These are phyloP conservation scores for Spergularia bocconei DNA, from an alignment of 148 eudicot species.

Conservation along the genomic window DNA sequence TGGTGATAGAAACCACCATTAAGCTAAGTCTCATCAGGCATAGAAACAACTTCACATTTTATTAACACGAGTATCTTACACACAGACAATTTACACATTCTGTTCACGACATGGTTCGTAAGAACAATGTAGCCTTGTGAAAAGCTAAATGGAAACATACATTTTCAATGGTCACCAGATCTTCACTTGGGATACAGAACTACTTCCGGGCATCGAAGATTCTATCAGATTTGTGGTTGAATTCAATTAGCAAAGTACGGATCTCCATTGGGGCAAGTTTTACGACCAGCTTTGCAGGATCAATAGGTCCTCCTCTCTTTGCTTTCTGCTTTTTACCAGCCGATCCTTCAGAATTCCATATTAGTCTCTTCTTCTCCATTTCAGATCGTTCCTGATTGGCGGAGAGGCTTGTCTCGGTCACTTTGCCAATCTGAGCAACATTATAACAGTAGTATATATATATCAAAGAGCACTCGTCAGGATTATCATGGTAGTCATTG, in stretches of 20 bases:
- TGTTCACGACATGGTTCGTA: neutral
- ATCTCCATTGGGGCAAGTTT: conserved; percentile 94
- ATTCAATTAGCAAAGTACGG: conserved; percentile 69
- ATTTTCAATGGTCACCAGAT: neutral
- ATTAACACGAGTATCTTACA: neutral
- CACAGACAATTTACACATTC: neutral
- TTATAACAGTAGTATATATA: neutral
- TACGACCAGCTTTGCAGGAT: conserved; percentile 58
- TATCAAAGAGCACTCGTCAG: neutral
- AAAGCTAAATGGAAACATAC: neutral
- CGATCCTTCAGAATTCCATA: conserved; percentile 67
- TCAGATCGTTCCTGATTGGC: conserved; percentile 85
- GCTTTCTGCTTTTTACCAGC: conserved; percentile 31
- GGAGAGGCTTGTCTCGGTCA: conserved; percentile 44
- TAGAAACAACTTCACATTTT: too few relatives aligned
- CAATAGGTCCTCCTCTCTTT: conserved; percentile 62
- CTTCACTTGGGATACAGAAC: neutral
- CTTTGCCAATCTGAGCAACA: conserved; percentile 35
- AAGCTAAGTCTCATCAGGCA: too few relatives aligned
- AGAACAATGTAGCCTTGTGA: neutral
- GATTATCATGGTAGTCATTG: neutral
- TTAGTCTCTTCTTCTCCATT: conserved; percentile 75
- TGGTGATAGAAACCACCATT: too few relatives aligned
- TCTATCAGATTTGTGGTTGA: conserved; percentile 28
- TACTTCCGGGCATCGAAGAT: conserved; percentile 39